These are phyloP conservation scores for Clavispora phyllophila DNA, from an alignment of 805 yeast species.

Conservation along the genomic window DNA sequence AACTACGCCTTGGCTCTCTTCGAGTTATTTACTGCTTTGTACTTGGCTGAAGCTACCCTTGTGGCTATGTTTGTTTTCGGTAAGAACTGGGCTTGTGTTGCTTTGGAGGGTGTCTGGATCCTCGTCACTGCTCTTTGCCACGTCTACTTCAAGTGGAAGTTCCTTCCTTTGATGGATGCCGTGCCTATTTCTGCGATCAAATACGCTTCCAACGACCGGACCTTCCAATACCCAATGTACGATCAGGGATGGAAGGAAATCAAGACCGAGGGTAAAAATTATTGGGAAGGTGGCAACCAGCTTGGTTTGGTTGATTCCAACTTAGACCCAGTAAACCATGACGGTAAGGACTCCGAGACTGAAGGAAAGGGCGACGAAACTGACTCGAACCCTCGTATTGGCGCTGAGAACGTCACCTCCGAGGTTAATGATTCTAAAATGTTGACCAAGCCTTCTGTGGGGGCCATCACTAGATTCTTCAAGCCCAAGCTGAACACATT, in stretches of 20 bases:
- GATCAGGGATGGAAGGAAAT: slow-evolving; percentile 66
- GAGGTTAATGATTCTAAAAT: neutral
- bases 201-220: slow-evolving; percentile 40
- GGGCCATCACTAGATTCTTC: slow-evolving; percentile 25
- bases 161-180: slow-evolving; percentile 58
- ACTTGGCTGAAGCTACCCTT: slow-evolving; percentile 65
- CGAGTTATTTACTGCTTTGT: slow-evolving; percentile 67
- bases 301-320: slow-evolving; percentile 24
- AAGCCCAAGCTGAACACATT: slow-evolving; percentile 46
- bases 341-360: slow-evolving; percentile 5
- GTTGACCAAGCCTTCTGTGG: slow-evolving; percentile 3
- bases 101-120: slow-evolving; percentile 56
- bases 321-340: slow-evolving; percentile 11
- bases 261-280: slow-evolving; percentile 45
- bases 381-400: slow-evolving; percentile 7
- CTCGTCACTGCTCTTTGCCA: slow-evolving; percentile 57
- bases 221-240: slow-evolving; percentile 49
- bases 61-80: slow-evolving; percentile 70
- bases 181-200: slow-evolving; percentile 66
- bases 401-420: neutral
- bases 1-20: slow-evolving; percentile 68
- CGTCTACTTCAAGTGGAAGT: slow-evolving; percentile 51
- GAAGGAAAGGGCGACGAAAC: slow-evolving; percentile 8
- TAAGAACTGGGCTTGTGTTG: slow-evolving; percentile 77
- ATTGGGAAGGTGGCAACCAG: slow-evolving; percentile 42